Conservation (phyloP, 2,329 filamentous ascomycete species). For the Aspergillus sp. region DNA sequence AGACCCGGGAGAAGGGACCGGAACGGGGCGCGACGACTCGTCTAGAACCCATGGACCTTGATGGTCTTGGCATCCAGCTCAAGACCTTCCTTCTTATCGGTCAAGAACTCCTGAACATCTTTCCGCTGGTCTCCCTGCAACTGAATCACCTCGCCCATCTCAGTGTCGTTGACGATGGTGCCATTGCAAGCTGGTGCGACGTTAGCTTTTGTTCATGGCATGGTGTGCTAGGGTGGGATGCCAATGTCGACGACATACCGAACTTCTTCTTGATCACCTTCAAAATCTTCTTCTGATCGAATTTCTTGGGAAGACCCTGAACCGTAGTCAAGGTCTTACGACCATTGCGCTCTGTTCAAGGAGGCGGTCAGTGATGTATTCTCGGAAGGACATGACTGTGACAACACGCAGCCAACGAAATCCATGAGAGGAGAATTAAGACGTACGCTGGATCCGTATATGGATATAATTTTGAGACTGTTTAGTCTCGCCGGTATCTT, state of each 20-base stretch:
- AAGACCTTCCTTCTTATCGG: constrained; percentile 89
- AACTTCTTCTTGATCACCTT: constrained; percentile 99
- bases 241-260: constrained; percentile 46
- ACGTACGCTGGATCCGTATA: constrained; percentile 98
- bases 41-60: constrained; percentile 59
- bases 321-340: constrained; percentile 99
- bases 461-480: constrained; percentile 97
- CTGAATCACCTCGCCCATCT: constrained; percentile 99
- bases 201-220: constrained; percentile 12
- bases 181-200: constrained; percentile 81
- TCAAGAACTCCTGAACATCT: constrained; percentile 95
- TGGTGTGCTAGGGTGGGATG: neutral
- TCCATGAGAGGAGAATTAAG: constrained; percentile 1
- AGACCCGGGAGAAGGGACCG: constrained; percentile 37
- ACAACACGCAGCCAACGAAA: neutral
- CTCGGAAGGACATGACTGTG: neutral
- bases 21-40: constrained; percentile 34
- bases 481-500: constrained; percentile 92
- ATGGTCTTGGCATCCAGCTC: constrained; percentile 94
- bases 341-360: constrained; percentile 87
- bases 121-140: constrained; percentile 99
- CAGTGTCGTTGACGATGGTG: constrained; percentile 90
- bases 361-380: constrained; percentile 13
- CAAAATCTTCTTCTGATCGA: constrained; percentile 98
- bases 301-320: constrained; percentile 97